A percentile compares a stretch with the other conserved stretches of the same genome.
phyloP scores from a whole-genome alignment of 1,139 yeast species.

The Candida smagusa region DNA sequence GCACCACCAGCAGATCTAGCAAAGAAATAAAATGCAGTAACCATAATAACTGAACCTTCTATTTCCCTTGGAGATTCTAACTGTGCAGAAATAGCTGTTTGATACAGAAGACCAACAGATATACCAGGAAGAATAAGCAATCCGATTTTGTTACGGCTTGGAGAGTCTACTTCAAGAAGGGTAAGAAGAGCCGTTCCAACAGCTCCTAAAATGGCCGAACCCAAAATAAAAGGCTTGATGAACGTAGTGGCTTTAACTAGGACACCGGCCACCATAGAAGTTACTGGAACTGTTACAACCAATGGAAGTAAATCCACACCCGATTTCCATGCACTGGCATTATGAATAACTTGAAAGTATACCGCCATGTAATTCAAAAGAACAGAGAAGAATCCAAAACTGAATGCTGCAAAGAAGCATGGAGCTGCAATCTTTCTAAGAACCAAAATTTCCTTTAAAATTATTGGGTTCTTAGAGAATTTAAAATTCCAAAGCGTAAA shows the following conservation, averaged over 20 bases:
- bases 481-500: conserved; percentile 51
- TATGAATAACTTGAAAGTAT: conserved; percentile 38
- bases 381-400: conserved; percentile 9
- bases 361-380: conserved; percentile 15
- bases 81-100: conserved; percentile 30
- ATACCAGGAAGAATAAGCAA: conserved; percentile 30
- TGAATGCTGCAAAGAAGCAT: conserved; percentile 6
- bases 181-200: conserved; percentile 33
- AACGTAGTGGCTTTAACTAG: conserved; percentile 26
- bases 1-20: conserved; percentile 32
- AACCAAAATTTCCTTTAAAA: conserved; percentile 46
- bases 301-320: conserved; percentile 38
- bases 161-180: conserved; percentile 30
- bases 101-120: conserved; percentile 29
- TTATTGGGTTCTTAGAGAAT: conserved; percentile 43
- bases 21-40: conserved; percentile 33
- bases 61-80: conserved; percentile 31
- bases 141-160: conserved; percentile 29
- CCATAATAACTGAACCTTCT: conserved; percentile 35
- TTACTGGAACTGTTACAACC: conserved; percentile 32
- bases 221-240: conserved; percentile 31
- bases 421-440: conserved; percentile 26
- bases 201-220: conserved; percentile 26
- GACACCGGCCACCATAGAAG: conserved; percentile 29
- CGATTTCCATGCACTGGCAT: conserved; percentile 31